Evolutionary conservation across 164 flowering plant species (phyloP).

Genomic region (Amborella trichopoda): DNA sequence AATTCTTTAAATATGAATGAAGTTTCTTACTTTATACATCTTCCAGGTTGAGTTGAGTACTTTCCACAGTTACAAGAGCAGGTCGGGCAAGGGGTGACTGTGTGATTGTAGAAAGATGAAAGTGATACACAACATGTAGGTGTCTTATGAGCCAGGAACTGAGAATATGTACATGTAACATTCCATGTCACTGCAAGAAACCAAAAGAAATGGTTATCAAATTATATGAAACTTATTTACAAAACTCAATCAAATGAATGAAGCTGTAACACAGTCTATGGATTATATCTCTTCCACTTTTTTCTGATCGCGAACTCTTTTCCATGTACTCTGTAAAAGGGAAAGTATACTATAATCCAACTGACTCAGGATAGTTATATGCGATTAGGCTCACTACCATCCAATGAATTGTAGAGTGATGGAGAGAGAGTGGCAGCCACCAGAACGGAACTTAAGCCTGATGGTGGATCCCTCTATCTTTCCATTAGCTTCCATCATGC

Average conservation of each 20-base stretch:
- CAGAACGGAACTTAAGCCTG: too few species aligned
- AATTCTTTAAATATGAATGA: too few species aligned
- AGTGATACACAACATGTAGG: slow-evolving; percentile 86
- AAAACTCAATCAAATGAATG: neutral
- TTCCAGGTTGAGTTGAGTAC: slow-evolving; percentile 32
- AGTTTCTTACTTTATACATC: slow-evolving; percentile 74
- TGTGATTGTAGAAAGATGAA: slow-evolving; percentile 69
- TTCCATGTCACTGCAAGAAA: slow-evolving; percentile 80
- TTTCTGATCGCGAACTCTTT: neutral
- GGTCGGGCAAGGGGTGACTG: slow-evolving; percentile 69
- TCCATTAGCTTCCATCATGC: too few species aligned
- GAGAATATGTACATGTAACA: slow-evolving; percentile 76
- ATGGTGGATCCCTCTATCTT: too few species aligned
- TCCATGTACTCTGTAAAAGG: neutral
- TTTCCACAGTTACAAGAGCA: slow-evolving; percentile 78
- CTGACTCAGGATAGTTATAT: neutral
- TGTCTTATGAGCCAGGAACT: slow-evolving; percentile 63
- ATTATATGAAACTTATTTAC: neutral
- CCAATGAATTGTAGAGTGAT: too few species aligned
- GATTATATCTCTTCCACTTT: neutral
- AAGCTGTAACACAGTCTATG: neutral
- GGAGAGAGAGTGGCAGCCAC: too few species aligned
- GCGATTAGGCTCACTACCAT: too few species aligned
- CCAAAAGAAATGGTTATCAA: neutral
- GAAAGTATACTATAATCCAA: neutral